Evolutionary conservation across 768 basidiomycete species (phyloP).

Genomic region (Lactarius psammicola): DNA sequence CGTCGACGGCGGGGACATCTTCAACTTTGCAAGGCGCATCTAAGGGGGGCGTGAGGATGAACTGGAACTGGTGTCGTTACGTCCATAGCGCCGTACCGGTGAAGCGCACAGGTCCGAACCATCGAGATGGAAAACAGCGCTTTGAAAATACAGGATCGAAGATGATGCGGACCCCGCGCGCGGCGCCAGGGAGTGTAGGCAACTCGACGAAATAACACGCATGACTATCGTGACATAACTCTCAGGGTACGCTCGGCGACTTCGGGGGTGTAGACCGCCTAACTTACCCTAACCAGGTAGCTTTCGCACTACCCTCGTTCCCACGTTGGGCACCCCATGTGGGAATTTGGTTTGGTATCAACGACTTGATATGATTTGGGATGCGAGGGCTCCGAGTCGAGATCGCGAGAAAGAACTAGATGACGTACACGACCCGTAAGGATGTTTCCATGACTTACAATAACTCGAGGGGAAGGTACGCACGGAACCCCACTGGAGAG

Average conservation of each 20-base stretch:
- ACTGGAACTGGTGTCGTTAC: too few relatives aligned
- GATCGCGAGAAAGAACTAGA: conserved; percentile 10
- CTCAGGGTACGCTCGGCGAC: not conserved
- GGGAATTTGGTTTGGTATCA: conserved; percentile 22
- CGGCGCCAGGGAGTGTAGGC: conserved; percentile 36
- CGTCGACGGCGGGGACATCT: conserved; percentile 50
- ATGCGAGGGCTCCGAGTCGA: conserved; percentile 3
- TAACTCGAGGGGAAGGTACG: not conserved
- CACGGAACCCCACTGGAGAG: conserved; percentile 23
- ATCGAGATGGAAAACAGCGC: conserved; percentile 37
- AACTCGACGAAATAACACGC: conserved; percentile 43
- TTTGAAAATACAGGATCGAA: conserved; percentile 42
- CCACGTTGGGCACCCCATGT: conserved; percentile 17
- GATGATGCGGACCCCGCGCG: conserved; percentile 40
- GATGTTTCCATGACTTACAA: too few relatives aligned
- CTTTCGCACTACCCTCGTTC: conserved; percentile 23
- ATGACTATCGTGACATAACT: conserved; percentile 31
- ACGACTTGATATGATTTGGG: conserved; percentile 24
- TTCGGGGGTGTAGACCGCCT: not conserved
- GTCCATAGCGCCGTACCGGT: conserved; percentile 33
- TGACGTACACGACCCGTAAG: not conserved
- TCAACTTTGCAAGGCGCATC: conserved; percentile 41
- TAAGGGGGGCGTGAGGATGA: conserved; percentile 16
- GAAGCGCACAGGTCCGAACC: conserved; percentile 36
- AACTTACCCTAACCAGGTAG: conserved; percentile 27